Evolutionary conservation across 495 filamentous ascomycete species (phyloP), one percentile per base, ranked within the genome.

Genomic region (Xylaria telfairii): DNA sequence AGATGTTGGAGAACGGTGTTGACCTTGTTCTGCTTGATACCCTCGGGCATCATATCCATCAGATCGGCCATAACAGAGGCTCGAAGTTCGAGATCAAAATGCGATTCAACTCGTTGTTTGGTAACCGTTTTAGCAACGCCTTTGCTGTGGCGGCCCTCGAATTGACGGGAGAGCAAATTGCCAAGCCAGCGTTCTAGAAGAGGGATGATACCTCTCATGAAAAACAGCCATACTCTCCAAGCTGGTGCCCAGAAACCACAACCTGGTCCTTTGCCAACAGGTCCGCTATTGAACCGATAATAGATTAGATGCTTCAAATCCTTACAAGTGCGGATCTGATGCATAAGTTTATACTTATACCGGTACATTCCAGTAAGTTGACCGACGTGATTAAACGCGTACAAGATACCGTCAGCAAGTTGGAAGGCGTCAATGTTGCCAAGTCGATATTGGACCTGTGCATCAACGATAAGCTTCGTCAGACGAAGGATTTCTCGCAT

Each of bases 331-430:
- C 96, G 94, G 75, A 99, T 98, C 82, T 99, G 96, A 80, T 99
- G 96, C 96, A 99, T 99, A 44, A 99, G 87, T 85, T 99, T 99
- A 84, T 99, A 99, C 87, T 99, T 99, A 89, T 99, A 99, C 34
- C 96, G 93, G 83, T 99, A 99, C 96, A 99, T 99, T 76, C 96
- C 96, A 32, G 96, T 99, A 64, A 99, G 85, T 82, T 99, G 96
- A 62, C 96, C 96, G 68, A 99, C 96, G 75, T 99, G 96, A 83
- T 99, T 99, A 86, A 99, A 98, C 37, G 96, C 96, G 77, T 98
- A 99, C 12, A 98, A 86, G 67, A 99, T 99, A 80, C 96, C 96
- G 80, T 99, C 96, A 4, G 96, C 96, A 66, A 99, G 90, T 78
- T 99, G 96, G 86, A 98, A 99, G 41, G 96, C 96, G 79, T 99